These are phyloP conservation scores for Bothriochloa decipiens DNA, from an alignment of 176 grass and related monocot genomes.

Conservation along the genomic window DNA sequence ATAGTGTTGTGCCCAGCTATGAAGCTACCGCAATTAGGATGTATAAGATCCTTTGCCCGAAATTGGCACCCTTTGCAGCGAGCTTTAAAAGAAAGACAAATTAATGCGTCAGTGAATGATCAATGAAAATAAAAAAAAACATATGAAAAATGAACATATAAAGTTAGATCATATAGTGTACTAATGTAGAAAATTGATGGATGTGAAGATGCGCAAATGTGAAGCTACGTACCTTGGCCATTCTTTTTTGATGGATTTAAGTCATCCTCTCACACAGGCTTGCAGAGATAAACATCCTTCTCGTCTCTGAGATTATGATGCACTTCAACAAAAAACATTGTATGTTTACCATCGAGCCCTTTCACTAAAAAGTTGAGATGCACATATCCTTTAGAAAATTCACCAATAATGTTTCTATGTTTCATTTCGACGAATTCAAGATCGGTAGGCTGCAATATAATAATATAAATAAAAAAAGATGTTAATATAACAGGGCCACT, in stretches of 20 bases:
- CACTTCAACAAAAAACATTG: conserved; percentile 1
- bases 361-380: not conserved
- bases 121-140: too few relatives aligned
- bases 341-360: not conserved
- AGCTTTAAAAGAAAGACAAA: not conserved
- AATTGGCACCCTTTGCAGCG: not conserved
- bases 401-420: not conserved
- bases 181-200: not conserved
- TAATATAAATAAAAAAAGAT: too few relatives aligned
- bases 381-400: not conserved
- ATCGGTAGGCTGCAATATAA: too few relatives aligned
- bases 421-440: too few relatives aligned
- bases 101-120: not conserved
- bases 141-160: not conserved
- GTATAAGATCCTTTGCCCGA: not conserved
- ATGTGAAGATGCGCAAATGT: not conserved
- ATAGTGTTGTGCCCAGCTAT: not conserved
- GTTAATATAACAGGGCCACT: not conserved
- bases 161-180: not conserved
- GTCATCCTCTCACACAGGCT: not conserved
- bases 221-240: not conserved
- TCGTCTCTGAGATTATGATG: not conserved
- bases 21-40: not conserved
- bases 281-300: not conserved
- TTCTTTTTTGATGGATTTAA: not conserved